These are phyloP conservation scores for Rhizoclosmatium globosum DNA, from an alignment of 192 early-diverging fungal genomes.

Conservation along the genomic window DNA sequence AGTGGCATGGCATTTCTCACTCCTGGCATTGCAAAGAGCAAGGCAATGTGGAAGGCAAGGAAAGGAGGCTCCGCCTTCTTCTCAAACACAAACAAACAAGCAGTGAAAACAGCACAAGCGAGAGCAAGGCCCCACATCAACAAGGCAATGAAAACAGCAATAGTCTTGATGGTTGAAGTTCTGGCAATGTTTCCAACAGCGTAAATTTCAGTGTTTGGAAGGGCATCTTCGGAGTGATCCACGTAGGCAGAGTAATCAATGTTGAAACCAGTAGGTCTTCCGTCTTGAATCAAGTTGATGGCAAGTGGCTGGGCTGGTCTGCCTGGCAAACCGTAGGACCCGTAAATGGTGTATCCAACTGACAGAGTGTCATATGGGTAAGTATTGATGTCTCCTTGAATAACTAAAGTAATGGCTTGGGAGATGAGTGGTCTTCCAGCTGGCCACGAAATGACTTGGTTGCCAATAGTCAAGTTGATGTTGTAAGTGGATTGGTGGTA, in stretches of 20 bases:
- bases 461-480: constrained; percentile 9
- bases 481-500: not conserved
- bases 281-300: not conserved
- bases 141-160: not conserved
- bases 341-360: not conserved
- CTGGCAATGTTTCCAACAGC: not conserved
- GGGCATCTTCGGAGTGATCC: not conserved
- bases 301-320: not conserved
- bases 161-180: not conserved
- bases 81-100: not conserved
- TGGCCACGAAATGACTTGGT: not conserved
- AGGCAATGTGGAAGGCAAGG: not conserved
- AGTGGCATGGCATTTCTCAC: constrained; percentile 14
- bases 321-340: not conserved
- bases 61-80: constrained; percentile 6
- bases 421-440: not conserved
- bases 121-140: constrained; percentile 7
- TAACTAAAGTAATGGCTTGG: not conserved
- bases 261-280: constrained; percentile 10
- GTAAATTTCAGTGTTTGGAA: not conserved
- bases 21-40: constrained; percentile 8
- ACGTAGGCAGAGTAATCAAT: not conserved
- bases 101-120: not conserved
- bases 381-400: not conserved
- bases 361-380: constrained; percentile 2